A percentile compares a stretch with the other conserved stretches of the same genome.
phyloP scores from a whole-genome alignment of 441 rosid species.

The Isatis lusitanica region DNA sequence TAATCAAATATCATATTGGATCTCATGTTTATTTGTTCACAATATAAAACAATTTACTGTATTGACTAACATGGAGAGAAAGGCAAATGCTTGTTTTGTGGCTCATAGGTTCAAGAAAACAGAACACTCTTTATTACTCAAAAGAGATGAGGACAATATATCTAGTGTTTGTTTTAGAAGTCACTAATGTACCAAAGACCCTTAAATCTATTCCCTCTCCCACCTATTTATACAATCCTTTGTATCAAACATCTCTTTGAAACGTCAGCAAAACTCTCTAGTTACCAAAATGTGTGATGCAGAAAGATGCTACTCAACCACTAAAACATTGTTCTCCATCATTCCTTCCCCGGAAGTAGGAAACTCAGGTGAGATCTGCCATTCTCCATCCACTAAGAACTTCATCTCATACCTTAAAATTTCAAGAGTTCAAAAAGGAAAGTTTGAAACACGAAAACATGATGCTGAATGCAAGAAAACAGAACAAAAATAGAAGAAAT shows the following conservation, averaged over 20 bases:
- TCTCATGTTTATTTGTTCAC: too few relatives aligned
- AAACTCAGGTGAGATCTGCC: conserved; percentile 74
- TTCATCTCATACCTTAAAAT: conserved; percentile 79
- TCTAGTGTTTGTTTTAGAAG: not conserved
- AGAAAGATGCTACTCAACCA: conserved; percentile 53
- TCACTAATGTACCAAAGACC: not conserved
- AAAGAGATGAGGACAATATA: not conserved
- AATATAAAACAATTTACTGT: too few relatives aligned
- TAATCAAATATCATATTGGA: too few relatives aligned
- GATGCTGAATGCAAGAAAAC: not conserved
- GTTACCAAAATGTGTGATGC: conserved; percentile 16
- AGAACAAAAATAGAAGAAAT: not conserved
- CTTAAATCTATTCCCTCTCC: not conserved
- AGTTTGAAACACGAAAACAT: not conserved
- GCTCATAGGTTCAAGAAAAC: not conserved
- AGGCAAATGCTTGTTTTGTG: not conserved
- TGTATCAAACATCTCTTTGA: not conserved
- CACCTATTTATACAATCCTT: not conserved
- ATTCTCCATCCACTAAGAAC: conserved; percentile 89
- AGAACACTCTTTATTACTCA: not conserved
- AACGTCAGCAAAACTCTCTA: too few relatives aligned
- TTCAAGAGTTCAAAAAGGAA: not conserved
- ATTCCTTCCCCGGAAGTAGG: conserved; percentile 72
- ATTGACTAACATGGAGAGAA: not conserved
- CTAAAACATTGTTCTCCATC: conserved; percentile 64